These are phyloP conservation scores for Tetradesmus obliquus DNA, from an alignment of 139 green algal species.

Conservation along the genomic window DNA sequence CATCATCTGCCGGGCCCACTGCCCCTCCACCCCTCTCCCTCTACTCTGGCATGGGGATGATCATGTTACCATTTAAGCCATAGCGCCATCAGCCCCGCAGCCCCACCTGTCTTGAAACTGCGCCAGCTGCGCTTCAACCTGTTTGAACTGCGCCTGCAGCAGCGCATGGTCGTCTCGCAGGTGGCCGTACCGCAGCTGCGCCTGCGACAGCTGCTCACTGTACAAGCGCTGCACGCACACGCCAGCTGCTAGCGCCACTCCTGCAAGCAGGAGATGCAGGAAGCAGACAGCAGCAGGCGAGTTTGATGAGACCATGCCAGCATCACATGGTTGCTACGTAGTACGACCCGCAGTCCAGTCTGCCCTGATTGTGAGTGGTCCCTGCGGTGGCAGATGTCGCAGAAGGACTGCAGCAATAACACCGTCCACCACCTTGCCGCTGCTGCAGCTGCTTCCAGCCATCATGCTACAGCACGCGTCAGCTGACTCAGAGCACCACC, in stretches of 20 bases:
- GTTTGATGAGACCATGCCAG: background rate
- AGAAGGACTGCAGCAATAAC: too few species aligned
- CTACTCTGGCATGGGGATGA: too few species aligned
- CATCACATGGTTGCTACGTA: too few species aligned
- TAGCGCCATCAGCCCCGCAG: background rate
- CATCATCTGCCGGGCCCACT: too few species aligned
- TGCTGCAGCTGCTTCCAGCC: too few species aligned
- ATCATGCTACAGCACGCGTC: too few species aligned
- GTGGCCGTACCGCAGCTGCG: background rate
- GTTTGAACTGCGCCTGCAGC: background rate
- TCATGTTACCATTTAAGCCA: background rate
- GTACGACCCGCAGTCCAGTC: too few species aligned
- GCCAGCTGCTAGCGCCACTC: background rate
- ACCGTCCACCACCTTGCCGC: too few species aligned
- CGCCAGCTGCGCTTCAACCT: slow-evolving; percentile 16
- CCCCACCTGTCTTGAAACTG: background rate
- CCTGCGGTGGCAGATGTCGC: too few species aligned
- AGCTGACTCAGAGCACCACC: too few species aligned
- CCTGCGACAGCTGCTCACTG: slow-evolving; percentile 18
- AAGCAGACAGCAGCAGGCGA: background rate
- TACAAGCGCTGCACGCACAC: background rate
- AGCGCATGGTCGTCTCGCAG: background rate
- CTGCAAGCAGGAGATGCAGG: background rate
- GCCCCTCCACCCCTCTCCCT: too few species aligned
- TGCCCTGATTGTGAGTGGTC: too few species aligned